These are phyloP conservation scores for Naganishia liquefaciens DNA, from an alignment of 1,284 basidiomycete genomes.

Conservation along the genomic window DNA sequence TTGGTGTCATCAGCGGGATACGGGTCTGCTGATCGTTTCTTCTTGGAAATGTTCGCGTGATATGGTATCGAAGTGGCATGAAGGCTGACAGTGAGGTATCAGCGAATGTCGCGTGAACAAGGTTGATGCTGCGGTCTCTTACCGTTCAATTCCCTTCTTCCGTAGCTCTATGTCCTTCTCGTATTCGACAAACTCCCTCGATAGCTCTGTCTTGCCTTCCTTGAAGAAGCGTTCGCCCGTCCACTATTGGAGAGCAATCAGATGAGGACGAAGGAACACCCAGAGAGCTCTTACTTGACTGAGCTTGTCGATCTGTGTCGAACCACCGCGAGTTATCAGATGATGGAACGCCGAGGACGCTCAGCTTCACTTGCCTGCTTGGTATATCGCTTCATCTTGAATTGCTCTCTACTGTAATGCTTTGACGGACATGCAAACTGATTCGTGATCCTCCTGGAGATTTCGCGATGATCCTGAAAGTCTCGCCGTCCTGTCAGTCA, in stretches of 20 bases:
- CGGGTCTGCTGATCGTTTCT: conserved; percentile 49
- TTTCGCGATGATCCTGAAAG: too few species aligned
- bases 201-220: conserved; percentile 63
- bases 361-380: conserved; percentile 17
- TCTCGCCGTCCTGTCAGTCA: too few species aligned
- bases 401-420: not conserved
- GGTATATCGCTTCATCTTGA: conserved; percentile 22
- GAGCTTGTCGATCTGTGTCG: conserved; percentile 64
- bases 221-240: conserved; percentile 73
- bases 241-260: conserved; percentile 58
- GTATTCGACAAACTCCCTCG: conserved; percentile 66
- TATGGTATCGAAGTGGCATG: conserved; percentile 51
- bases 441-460: too few species aligned
- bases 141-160: conserved; percentile 66
- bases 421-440: too few species aligned
- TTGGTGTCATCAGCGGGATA: conserved; percentile 43
- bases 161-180: conserved; percentile 70
- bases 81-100: conserved; percentile 39
- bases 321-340: not conserved
- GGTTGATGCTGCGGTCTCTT: conserved; percentile 39
- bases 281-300: conserved; percentile 58
- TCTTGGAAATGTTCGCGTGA: conserved; percentile 47
- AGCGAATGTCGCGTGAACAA: not conserved
- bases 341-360: not conserved
- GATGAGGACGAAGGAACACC: conserved; percentile 47